Evolutionary conservation across 495 filamentous ascomycete species (phyloP), one percentile per base, ranked within the genome.

Genomic region (Aspergillus heteromorphus): DNA sequence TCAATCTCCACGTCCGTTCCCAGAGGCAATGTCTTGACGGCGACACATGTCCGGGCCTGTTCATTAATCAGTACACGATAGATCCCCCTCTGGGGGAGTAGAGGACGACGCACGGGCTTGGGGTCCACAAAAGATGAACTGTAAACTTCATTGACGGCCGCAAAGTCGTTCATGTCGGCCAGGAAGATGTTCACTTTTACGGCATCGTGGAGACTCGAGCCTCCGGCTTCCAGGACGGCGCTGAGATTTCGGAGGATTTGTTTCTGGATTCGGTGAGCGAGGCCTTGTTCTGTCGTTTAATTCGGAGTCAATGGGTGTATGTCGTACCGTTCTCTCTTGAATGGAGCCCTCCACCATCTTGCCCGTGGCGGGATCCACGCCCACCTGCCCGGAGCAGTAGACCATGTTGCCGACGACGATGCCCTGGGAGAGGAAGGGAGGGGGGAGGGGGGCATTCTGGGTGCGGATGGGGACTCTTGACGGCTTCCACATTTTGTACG

Each of bases 1-100:
- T 88, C 84, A 61, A 89, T 87, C 71, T 88, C 86, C 6, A 89
- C 84, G 70, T 87, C 84, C 4, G 84, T 82, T 7, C 77, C 78
- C 52, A 82, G 57, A 0, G 85, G 84, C 45, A 88, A 70, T 51
- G 82, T 79, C 64, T 83, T 76, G 17, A 87, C 86, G 6, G 81
- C 81, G 27, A 89, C 83, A 55, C 86, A 88, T 6, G 84, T 88
- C 19, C 83, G 74, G 29, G 73, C 76, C 77, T 72, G 51, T n/a
- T n/a, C 17, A 30, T 34, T 36, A 16, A 10, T 20, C 34, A 45
- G 27, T 2, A 48, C n/a, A 34, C 2, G 40, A 20, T 17, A 43
- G 36, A 18, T 1, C 6, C n/a, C 6, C n/a, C n/a, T n/a, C n/a
- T 7, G 1, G 1, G 27, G 19, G 13, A 49, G 18, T 7, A 40